Base-by-base conservation (phyloP, 352 stramenopile genomes). In the Pseudoperonospora humuli region DNA sequence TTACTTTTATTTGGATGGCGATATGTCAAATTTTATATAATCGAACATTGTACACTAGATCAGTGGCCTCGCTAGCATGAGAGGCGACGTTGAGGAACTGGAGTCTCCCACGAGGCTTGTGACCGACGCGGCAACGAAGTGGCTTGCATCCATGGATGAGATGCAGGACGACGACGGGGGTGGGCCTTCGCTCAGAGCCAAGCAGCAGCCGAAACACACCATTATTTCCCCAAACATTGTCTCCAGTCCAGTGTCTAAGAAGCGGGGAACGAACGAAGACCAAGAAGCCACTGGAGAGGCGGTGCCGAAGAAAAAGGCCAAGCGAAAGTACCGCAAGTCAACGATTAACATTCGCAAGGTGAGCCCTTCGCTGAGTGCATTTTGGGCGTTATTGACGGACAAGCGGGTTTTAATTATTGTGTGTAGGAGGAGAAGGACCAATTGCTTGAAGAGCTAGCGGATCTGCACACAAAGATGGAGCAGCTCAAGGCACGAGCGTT, bases 391-490 rank as follows among this genome's bases (percentile, higher is more conserved):
- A 52, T 50, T 51, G 23, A 34, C 11, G 15, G 9, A 15, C 7
- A 11, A 15, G 13, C 25, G 25, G 23, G 18, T 26, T 37, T 41
- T 49, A 36, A 18, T 48, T n/a, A n/a, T 25, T 14, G 2, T n/a
- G 9, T 34, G 10, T n/a, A 67, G 57, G 61, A 70, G 32, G 57
- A 67, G 48, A 70, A 64, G 34, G 57, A 57, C 8, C 29, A 51
- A 29, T 61, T 70, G 25, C 11, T 67, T 28, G 31, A 57, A 11
- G 55, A 69, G 5, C 23, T 69, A 25, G 41, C 45, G 1, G 50
- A 63, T 15, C 23, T 69, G n/a, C 56, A 64, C 18, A 53, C 51
- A 7, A 54, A 58, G 25, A 56, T 67, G 45, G 53, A 64, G 17
- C 8, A 57, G 37, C 29, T 57, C 3, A 64, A 64, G 28, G 28